phyloP scores from a whole-genome alignment of 345 rosid species.

The Eucalyptus urophylla region DNA sequence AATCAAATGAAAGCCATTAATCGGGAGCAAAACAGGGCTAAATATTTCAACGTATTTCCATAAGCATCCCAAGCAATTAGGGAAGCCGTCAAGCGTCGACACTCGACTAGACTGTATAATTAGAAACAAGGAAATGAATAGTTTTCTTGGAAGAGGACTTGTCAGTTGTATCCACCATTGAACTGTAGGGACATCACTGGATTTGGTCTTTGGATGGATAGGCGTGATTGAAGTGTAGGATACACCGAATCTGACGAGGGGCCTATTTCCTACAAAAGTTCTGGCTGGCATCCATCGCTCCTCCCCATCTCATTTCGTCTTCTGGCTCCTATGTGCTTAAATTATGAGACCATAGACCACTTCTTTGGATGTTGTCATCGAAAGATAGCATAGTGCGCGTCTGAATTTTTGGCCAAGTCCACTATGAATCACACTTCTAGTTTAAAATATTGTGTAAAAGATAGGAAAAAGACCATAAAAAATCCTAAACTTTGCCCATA shows the following conservation, averaged over 20 bases:
- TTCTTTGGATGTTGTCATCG: neutral
- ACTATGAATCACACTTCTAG: neutral
- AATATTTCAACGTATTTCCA: neutral
- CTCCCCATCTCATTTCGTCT: neutral
- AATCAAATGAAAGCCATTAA: neutral
- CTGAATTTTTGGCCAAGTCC: neutral
- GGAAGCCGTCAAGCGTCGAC: neutral
- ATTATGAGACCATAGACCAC: neutral
- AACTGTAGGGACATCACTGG: neutral
- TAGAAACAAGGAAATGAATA: neutral
- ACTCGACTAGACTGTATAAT: neutral
- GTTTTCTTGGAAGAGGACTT: neutral
- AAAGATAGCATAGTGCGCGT: neutral
- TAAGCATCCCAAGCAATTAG: neutral
- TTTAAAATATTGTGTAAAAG: neutral
- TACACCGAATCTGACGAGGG: neutral
- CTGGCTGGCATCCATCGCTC: neutral
- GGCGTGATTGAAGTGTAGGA: neutral
- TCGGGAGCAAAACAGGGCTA: neutral
- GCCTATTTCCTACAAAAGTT: neutral
- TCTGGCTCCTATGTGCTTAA: neutral
- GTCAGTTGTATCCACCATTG: neutral
- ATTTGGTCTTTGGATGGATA: neutral
- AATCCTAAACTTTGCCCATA: accelerated
- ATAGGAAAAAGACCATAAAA: neutral